Percentiles rank a stretch among this genome's conserved stretches.
Evolutionary conservation across 1,139 yeast genomes (phyloP).

Genomic region (Geotrichum reessii): DNA sequence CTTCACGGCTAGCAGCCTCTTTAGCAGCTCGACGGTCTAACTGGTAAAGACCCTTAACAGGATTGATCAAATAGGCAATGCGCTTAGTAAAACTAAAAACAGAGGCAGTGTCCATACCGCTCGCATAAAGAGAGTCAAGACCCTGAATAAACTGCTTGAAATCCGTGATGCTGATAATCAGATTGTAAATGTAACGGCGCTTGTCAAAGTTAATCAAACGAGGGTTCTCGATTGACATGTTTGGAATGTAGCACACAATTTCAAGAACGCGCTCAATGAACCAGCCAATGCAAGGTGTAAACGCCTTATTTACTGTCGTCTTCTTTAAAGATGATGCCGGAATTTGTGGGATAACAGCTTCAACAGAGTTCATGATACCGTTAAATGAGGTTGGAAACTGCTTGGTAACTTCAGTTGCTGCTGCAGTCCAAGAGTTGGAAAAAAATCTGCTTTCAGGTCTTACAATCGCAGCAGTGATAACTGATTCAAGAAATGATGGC

Average conservation of each 20-base stretch:
- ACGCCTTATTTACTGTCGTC: constrained; percentile 18
- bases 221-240: constrained; percentile 55
- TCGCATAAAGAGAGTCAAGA: constrained; percentile 10
- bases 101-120: neutral
- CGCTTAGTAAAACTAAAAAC: constrained; percentile 17
- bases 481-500: constrained; percentile 83
- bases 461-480: constrained; percentile 66
- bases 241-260: constrained; percentile 61
- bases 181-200: constrained; percentile 55
- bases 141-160: constrained; percentile 28
- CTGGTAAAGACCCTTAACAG: constrained; percentile 27
- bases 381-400: constrained; percentile 21
- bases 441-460: constrained; percentile 76
- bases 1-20: constrained; percentile 43
- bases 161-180: constrained; percentile 46
- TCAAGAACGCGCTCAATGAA: constrained; percentile 54
- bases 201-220: constrained; percentile 61
- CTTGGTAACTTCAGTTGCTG: constrained; percentile 39
- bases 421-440: constrained; percentile 60
- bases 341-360: constrained; percentile 40
- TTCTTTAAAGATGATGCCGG: constrained; percentile 16
- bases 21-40: constrained; percentile 35
- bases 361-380: constrained; percentile 20
- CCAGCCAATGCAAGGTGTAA: constrained; percentile 86
- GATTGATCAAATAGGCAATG: constrained; percentile 30